Conservation (phyloP, 2,329 filamentous ascomycete species). For the Aspergillus sp. region DNA sequence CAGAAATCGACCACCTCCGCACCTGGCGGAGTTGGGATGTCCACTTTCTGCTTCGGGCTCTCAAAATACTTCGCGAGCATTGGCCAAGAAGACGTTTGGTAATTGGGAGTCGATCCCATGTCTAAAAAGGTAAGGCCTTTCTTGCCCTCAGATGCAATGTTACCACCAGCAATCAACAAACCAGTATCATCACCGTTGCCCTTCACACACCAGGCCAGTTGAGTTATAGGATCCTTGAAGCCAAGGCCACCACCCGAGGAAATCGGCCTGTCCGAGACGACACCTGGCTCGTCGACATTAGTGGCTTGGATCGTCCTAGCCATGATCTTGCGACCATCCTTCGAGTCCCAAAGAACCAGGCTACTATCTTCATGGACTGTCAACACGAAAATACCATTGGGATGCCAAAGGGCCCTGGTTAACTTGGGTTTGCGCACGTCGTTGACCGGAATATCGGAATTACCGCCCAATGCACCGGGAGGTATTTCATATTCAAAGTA, state of each 20-base stretch:
- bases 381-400: conserved; percentile 82
- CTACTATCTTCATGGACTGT: conserved; percentile 88
- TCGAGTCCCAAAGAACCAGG: conserved; percentile 89
- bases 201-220: conserved; percentile 90
- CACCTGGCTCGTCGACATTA: conserved; percentile 64
- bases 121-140: conserved; percentile 87
- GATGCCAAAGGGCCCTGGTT: conserved; percentile 88
- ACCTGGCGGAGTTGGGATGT: conserved; percentile 71
- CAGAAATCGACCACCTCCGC: conserved; percentile 76
- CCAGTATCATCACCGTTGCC: conserved; percentile 90
- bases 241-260: conserved; percentile 49
- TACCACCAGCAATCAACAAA: conserved; percentile 78
- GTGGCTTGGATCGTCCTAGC: conserved; percentile 74
- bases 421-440: conserved; percentile 66
- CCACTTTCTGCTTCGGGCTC: conserved; percentile 65
- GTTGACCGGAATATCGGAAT: conserved; percentile 58
- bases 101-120: conserved; percentile 80
- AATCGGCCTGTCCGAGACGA: conserved; percentile 37
- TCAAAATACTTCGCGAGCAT: conserved; percentile 72
- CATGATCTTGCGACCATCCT: conserved; percentile 78
- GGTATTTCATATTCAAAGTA: conserved; percentile 83
- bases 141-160: conserved; percentile 59
- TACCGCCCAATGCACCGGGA: conserved; percentile 74
- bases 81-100: conserved; percentile 89
- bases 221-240: conserved; percentile 68